These are phyloP conservation scores for Ophiostoma sp. DNA, from an alignment of 2,329 filamentous ascomycete genomes.

Conservation along the genomic window DNA sequence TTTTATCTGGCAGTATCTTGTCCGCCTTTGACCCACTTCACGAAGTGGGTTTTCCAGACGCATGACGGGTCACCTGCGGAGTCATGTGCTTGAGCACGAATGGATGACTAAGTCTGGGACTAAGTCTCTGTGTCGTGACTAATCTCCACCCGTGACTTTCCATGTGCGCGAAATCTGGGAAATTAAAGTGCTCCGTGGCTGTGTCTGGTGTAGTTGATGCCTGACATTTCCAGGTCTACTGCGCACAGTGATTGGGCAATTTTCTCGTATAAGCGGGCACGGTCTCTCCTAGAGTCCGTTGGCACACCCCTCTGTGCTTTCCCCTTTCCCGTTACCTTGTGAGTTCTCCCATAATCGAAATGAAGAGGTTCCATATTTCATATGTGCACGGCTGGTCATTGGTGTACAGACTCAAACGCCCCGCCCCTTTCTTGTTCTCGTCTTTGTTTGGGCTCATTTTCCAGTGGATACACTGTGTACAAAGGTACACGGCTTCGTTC, in stretches of 20 bases:
- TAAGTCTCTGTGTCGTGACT: background rate
- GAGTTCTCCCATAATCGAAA: background rate
- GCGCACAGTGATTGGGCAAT: background rate
- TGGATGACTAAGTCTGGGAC: background rate
- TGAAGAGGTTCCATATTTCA: background rate
- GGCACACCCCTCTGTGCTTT: background rate
- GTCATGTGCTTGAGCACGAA: background rate
- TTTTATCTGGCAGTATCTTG: conserved; percentile 25
- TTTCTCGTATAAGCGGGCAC: background rate
- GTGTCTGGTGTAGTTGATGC: background rate
- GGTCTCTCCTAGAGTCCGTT: background rate
- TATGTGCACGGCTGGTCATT: background rate
- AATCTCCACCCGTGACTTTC: background rate
- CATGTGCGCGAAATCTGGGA: background rate
- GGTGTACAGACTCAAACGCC: background rate
- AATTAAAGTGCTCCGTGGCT: conserved; percentile 5
- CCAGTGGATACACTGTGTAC: background rate
- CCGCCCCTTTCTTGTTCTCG: background rate
- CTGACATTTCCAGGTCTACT: background rate
- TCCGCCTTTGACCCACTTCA: conserved; percentile 19
- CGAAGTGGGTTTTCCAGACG: background rate
- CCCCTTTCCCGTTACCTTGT: too few relatives aligned
- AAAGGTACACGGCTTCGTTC: background rate
- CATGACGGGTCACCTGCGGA: background rate
- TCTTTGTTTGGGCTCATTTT: background rate